Base-by-base conservation (phyloP, 2,329 filamentous ascomycete genomes). In the Lachnellula hyalina region DNA sequence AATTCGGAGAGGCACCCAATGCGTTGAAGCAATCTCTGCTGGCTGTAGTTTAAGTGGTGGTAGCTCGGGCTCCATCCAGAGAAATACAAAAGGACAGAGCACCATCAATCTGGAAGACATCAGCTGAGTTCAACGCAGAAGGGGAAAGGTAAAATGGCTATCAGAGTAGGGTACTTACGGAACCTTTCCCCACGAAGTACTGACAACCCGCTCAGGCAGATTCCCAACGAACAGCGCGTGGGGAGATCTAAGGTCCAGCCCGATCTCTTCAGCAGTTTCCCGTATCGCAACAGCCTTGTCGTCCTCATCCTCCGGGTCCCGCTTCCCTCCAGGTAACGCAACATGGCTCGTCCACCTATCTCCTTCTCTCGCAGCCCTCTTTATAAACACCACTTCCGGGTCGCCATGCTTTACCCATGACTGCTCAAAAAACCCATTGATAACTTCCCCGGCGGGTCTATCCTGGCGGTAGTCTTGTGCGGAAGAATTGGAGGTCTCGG, bases 281-380 rank as follows among this genome's bases (percentile, higher is more conserved):
- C 85, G 72, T 50, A 86, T 74, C 2, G 85, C 85, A 19, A 83
- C 81, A 19, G 79, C 80, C 57, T 77, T 72, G 64, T 88, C 85
- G 58, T 83, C 77, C 47, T 71, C 77, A 71, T 89, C 85, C 56
- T 81, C 79, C 0, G 82, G 79, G 60, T 89, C 85, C 59, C 83
- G 73, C 64, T 84, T 85, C 2, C 85, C 85, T 21, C 85, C 85
- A 0, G 85, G 85, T 4, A 88, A 70, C 0, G 85, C 85, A 54
- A 87, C 80, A 72, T 89, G 85, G 3, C 81, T 79, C 1, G 83
- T 86, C 85, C 85, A 89, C 54, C 84, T 75, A 67, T 89, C 85
- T 7, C 84, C 84, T 52, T 77, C 74, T 38, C 85, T 74, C 4
- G 83, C 77, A 2, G 85, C 81, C 46, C 85, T 75, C 66, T 88